Evolutionary conservation across 169 alveolate species (phyloP).

Genomic region (Besnoitia besnoiti): DNA sequence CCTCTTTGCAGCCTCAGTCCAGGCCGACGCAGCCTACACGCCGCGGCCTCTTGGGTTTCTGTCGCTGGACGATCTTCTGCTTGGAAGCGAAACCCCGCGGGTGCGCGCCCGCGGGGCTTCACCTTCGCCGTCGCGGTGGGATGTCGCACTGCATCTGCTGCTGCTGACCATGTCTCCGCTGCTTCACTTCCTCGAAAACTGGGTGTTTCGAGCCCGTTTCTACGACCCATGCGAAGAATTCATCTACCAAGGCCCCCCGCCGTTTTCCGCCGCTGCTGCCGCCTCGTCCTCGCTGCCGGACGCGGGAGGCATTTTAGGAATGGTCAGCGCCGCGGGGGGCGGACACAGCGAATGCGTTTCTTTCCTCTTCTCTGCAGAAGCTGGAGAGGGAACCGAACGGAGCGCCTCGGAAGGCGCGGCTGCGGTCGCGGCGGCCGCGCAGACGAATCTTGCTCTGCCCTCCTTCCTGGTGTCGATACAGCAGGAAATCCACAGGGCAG

Average conservation of each 20-base stretch:
- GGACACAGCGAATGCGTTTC: background rate
- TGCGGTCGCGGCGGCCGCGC: slow-evolving; percentile 18
- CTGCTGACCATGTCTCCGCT: background rate
- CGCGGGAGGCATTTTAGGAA: too few relatives aligned
- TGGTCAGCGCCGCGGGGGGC: background rate
- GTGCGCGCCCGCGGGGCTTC: background rate
- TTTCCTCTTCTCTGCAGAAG: background rate
- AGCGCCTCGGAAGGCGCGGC: background rate
- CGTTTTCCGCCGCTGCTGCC: background rate
- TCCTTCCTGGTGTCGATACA: background rate
- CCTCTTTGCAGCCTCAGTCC: background rate
- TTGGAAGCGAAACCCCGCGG: background rate
- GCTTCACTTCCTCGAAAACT: background rate
- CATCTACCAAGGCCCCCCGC: background rate
- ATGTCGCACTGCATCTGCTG: background rate
- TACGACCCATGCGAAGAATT: background rate
- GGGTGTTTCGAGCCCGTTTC: background rate
- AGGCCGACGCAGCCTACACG: background rate
- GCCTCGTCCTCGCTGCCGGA: background rate
- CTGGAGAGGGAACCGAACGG: background rate
- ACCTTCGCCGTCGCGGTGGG: background rate
- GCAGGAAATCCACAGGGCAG: slow-evolving; percentile 10
- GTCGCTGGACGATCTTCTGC: background rate
- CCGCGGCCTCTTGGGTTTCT: background rate
- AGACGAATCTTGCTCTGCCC: background rate